phyloP scores from a whole-genome alignment of 2,329 filamentous ascomycete species.

The Pseudogymnoascus sp. region DNA sequence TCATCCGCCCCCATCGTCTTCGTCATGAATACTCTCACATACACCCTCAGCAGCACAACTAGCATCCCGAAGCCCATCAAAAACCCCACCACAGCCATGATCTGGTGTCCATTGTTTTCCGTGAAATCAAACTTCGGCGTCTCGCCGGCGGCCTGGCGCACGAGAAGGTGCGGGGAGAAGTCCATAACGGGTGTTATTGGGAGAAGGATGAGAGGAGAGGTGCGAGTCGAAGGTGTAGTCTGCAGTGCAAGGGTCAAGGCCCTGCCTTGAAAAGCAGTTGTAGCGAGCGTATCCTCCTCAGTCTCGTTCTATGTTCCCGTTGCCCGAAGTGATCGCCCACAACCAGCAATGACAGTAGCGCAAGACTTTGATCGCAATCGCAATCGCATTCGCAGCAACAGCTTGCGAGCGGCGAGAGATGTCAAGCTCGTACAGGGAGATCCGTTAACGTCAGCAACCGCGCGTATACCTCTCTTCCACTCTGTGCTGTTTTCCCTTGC shows the following conservation, averaged over 20 bases:
- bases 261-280: background rate
- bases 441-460: background rate
- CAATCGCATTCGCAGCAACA: background rate
- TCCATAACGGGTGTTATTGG: background rate
- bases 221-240: background rate
- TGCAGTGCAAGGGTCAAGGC: background rate
- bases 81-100: slow-evolving; percentile 32
- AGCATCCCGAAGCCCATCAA: slow-evolving; percentile 30
- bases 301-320: background rate
- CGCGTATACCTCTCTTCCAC: background rate
- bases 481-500: background rate
- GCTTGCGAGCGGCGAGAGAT: background rate
- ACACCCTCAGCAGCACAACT: slow-evolving; percentile 31
- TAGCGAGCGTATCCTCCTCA: background rate
- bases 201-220: background rate
- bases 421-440: background rate
- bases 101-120: slow-evolving; percentile 29
- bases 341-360: background rate
- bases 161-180: background rate
- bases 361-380: background rate
- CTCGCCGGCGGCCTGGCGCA: background rate
- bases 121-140: slow-evolving; percentile 16
- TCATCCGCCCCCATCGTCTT: slow-evolving; percentile 39
- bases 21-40: slow-evolving; percentile 36
- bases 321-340: background rate